Base-by-base conservation (phyloP, 2,329 filamentous ascomycete genomes). In the Claviceps humidiphila region DNA sequence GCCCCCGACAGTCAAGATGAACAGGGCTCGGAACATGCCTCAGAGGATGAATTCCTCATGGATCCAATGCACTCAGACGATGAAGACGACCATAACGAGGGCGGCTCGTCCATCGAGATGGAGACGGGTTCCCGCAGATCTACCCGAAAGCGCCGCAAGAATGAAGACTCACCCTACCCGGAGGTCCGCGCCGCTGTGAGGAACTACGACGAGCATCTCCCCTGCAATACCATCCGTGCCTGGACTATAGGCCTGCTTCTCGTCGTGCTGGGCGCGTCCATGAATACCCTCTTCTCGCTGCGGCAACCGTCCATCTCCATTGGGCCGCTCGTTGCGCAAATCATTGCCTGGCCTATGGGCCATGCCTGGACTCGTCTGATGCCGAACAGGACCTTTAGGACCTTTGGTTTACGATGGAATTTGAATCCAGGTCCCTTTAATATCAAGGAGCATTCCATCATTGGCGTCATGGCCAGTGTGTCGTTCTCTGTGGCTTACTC, bases 371-470 rank as follows among this genome's bases (percentile, higher is more conserved):
- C 79, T 14, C 70, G 65, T 47, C 64, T 77, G 38, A 68, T 82
- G 63, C 79, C 81, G 1, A 63, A 65, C 13, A 69, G 64, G 54
- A 66, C 70, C 39, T 74, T 80, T 51, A 71, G 60, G 20, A 74
- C 73, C 0, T 75, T 82, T 56, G 80, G 81, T 9, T 53, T 73
- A 5, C 67, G 60, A 20, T 82, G 76, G 73, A 74, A 71, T 22
- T 66, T 85, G n/a, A 85, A 85, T 52, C 80, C 82, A 0, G 81
- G 81, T 0, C 81, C 81, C 1, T 86, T 86, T 66, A 86, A 84
- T 60, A 74, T 83, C 63, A 86, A 86, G 64, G 82, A 86, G 61
- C 82, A 85, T 61, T 68, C 79, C 43, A 75, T 86, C 55, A 84
- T 86, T 53, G 78, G 81, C 17, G 78, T 84, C 57, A 84, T 84